A percentile compares a stretch with the other conserved stretches of the same genome.
Conservation (phyloP, 2,329 filamentous ascomycete genomes). For the Ascochyta clinopodiicola region DNA sequence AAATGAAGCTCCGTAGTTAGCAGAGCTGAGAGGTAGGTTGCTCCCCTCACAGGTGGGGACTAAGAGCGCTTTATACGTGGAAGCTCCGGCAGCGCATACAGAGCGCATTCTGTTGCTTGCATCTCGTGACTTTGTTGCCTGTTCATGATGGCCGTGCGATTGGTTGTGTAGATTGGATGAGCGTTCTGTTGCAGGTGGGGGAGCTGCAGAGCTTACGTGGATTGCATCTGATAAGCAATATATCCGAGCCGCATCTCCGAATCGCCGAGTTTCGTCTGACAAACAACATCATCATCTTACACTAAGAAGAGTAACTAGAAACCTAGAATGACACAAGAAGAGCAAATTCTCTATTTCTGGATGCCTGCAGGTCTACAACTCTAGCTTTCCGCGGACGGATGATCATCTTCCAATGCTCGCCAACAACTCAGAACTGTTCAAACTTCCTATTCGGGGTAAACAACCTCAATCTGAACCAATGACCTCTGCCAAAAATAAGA, state of each 20-base stretch:
- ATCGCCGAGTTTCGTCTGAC: constrained; percentile 16
- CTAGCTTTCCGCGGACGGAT: constrained; percentile 2
- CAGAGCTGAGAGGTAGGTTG: background rate
- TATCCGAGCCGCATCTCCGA: constrained; percentile 4
- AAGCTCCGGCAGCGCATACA: background rate
- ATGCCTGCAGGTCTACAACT: background rate
- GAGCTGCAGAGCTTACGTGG: constrained; percentile 6
- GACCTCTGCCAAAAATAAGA: too few relatives aligned
- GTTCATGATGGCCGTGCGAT: background rate
- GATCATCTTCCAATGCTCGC: background rate
- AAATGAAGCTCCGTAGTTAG: background rate
- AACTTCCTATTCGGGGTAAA: background rate
- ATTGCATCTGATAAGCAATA: constrained; percentile 9
- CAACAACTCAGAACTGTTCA: background rate
- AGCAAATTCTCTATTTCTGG: background rate
- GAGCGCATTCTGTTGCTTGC: background rate
- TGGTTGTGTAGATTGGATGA: background rate
- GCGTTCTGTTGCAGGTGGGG: background rate
- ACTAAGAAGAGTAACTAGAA: background rate
- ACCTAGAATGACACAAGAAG: background rate
- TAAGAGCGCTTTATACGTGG: background rate
- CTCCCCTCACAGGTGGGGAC: background rate
- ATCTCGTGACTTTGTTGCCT: constrained; percentile 12
- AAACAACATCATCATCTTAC: background rate
- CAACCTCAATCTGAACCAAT: too few relatives aligned